Percentiles rank a stretch among this genome's conserved stretches.
Conservation (phyloP, 2,329 filamentous ascomycete species). For the Rhynchosporium agropyri region DNA sequence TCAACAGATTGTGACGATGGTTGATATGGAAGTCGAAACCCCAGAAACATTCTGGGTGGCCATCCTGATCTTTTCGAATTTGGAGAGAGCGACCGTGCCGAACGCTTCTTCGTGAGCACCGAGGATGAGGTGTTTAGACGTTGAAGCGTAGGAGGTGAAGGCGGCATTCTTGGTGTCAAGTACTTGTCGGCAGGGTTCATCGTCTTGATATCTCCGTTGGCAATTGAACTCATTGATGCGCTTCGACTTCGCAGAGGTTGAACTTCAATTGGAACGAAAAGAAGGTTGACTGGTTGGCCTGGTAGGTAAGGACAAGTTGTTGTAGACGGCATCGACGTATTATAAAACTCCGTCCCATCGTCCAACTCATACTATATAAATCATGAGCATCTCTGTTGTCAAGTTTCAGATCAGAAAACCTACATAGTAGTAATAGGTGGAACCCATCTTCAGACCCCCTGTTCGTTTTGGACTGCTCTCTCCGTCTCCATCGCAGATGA, state of each 20-base stretch:
- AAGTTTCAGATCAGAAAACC: constrained; percentile 47
- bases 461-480: constrained; percentile 59
- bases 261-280: constrained; percentile 75
- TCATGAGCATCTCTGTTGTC: constrained; percentile 27
- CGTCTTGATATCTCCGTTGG: constrained; percentile 64
- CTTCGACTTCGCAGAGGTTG: constrained; percentile 61
- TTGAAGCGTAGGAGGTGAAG: constrained; percentile 50
- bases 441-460: constrained; percentile 87
- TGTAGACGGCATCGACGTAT: constrained; percentile 72
- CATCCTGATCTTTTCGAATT: constrained; percentile 35
- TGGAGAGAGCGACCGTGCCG: constrained; percentile 38
- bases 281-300: constrained; percentile 82
- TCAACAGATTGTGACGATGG: constrained; percentile 13
- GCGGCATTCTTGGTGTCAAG: constrained; percentile 64
- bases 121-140: constrained; percentile 50
- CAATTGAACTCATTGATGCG: constrained; percentile 64
- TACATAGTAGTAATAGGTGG: constrained; percentile 95
- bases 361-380: constrained; percentile 76
- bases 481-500: constrained; percentile 73
- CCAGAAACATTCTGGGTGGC: constrained; percentile 39
- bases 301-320: constrained; percentile 83
- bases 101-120: constrained; percentile 37
- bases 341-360: constrained; percentile 74
- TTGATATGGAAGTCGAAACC: constrained; percentile 30
- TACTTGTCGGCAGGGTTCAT: constrained; percentile 80